Percentiles rank a stretch among this genome's conserved stretches.
These are phyloP conservation scores for Penicillium sp. DNA, from an alignment of 2,329 filamentous ascomycete species.

Conservation along the genomic window DNA sequence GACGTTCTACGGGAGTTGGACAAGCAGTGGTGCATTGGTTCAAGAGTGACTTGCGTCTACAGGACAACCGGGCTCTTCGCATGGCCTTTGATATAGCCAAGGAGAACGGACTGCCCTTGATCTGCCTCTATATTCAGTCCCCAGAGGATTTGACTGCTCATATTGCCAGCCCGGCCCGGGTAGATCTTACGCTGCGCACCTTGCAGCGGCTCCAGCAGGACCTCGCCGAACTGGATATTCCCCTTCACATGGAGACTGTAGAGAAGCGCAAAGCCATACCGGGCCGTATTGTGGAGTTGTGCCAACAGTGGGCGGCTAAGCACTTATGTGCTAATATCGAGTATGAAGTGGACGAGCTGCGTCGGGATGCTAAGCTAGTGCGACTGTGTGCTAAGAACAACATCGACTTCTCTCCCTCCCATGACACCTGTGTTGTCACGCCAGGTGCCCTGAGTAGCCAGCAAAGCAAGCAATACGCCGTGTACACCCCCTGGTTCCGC, in stretches of 20 bases:
- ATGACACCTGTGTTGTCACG: slow-evolving; percentile 80
- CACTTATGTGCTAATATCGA: slow-evolving; percentile 83
- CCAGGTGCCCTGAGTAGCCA: slow-evolving; percentile 69
- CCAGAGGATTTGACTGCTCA: slow-evolving; percentile 86
- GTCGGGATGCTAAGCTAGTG: slow-evolving; percentile 70
- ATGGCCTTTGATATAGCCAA: slow-evolving; percentile 68
- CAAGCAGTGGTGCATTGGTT: slow-evolving; percentile 84
- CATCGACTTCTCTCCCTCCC: slow-evolving; percentile 68
- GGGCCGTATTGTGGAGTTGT: slow-evolving; percentile 61
- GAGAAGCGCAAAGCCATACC: slow-evolving; percentile 65
- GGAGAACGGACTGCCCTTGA: slow-evolving; percentile 67
- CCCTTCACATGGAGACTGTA: slow-evolving; percentile 72
- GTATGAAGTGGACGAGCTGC: slow-evolving; percentile 87
- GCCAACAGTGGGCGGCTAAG: slow-evolving; percentile 69
- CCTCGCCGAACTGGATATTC: slow-evolving; percentile 70
- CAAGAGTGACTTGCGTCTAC: slow-evolving; percentile 73
- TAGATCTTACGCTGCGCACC: slow-evolving; percentile 79
- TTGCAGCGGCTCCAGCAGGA: slow-evolving; percentile 66
- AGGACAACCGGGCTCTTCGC: slow-evolving; percentile 72
- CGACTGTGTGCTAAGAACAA: slow-evolving; percentile 60
- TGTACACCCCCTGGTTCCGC: slow-evolving; percentile 81
- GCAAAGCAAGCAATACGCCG: slow-evolving; percentile 74
- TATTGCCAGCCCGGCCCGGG: slow-evolving; percentile 67
- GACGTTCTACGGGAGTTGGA: slow-evolving; percentile 55
- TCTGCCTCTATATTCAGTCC: slow-evolving; percentile 76